Evolutionary conservation across 805 yeast genomes (phyloP), one percentile per base, ranked within the genome.

Genomic region (Candida stauntonica): DNA sequence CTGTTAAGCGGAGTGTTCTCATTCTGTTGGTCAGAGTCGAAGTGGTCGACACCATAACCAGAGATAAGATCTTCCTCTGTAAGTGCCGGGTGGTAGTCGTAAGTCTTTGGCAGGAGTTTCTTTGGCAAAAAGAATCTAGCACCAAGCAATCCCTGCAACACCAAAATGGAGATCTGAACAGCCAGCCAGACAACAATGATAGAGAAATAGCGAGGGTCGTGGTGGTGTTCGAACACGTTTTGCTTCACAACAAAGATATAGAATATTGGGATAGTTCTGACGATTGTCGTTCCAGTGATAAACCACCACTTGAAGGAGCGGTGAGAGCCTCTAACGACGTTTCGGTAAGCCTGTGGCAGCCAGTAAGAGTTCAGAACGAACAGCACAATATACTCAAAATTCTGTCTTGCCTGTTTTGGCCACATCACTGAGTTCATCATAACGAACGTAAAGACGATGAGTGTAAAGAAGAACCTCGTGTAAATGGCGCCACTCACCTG

Each of bases 281-380:
- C 60, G 2, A 76, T 27, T 0, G 87, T 75, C 0, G 84, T 76
- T 0, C 88, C 85, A 8, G 80, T 18, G n/a, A 87, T 73, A 50
- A 84, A 89, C 44, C 73, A 77, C 89, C 94, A 85, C 26, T 70
- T 62, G 46, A 87, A 76, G 3, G 84, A 77, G 39, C 75, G 68
- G 39, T 86, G 69, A 12, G 79, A 69, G 16, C 89, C 91, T 36
- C 86, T 71, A 20, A 79, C 57, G 3, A 80, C 75, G 55, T 87
- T 86, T 56, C 96, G 70, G 50, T 79, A 79, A 30, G 86, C 81
- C 59, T 89, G 98, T 2, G 97, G 96, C 13, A 85, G 48, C 96
- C 96, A 88, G 49, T 75, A 81, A 2, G 95, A 83, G 57, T 79
- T 83, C 20, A 81, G 50, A 1, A 69, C 35, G 2, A 78, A 43